phyloP scores from a whole-genome alignment of 225 moss, liverwort and hornwort genomes.

The Physcomitrellopsis africana region DNA sequence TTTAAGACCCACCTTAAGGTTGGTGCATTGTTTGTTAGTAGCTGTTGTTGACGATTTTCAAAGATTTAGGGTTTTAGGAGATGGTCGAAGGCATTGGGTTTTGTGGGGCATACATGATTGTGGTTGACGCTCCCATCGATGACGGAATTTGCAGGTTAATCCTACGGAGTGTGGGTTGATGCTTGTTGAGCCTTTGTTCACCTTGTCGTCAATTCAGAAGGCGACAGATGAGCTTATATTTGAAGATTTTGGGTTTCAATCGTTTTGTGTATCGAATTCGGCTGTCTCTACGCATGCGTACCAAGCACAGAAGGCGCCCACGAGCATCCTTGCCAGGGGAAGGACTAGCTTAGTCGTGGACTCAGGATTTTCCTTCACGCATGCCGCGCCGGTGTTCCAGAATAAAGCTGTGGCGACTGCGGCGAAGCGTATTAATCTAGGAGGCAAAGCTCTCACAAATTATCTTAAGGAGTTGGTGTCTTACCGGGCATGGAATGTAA shows the following conservation, averaged over 20 bases:
- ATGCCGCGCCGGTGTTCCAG: slow-evolving; percentile 84
- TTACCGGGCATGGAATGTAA: slow-evolving; percentile 96
- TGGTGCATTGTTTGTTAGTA: background rate
- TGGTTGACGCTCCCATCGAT: background rate
- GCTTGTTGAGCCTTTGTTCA: slow-evolving; percentile 95
- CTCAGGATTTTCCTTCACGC: slow-evolving; percentile 95
- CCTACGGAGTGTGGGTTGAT: slow-evolving; percentile 80
- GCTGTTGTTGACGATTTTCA: background rate
- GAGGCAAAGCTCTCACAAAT: slow-evolving; percentile 96
- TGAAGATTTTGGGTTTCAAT: slow-evolving; percentile 94
- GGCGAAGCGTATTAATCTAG: slow-evolving; percentile 81
- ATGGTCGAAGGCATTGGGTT: background rate
- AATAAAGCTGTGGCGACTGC: slow-evolving; percentile 74
- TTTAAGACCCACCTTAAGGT: slow-evolving; percentile 88
- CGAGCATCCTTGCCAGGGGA: slow-evolving; percentile 73
- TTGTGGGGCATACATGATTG: background rate
- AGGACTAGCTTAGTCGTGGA: slow-evolving; percentile 90
- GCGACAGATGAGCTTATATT: slow-evolving; percentile 89
- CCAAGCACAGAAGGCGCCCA: slow-evolving; percentile 56
- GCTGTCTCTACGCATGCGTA: slow-evolving; percentile 85
- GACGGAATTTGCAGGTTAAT: slow-evolving; percentile 43
- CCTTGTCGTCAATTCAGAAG: slow-evolving; percentile 82
- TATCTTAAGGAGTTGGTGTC: slow-evolving; percentile 95
- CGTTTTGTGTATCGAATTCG: slow-evolving; percentile 75
- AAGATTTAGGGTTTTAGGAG: slow-evolving; percentile 11